Percentiles rank a stretch among this genome's conserved stretches.
Conservation (phyloP, 2,329 filamentous ascomycete species). For the Phaeophleospora eucalypticola region DNA sequence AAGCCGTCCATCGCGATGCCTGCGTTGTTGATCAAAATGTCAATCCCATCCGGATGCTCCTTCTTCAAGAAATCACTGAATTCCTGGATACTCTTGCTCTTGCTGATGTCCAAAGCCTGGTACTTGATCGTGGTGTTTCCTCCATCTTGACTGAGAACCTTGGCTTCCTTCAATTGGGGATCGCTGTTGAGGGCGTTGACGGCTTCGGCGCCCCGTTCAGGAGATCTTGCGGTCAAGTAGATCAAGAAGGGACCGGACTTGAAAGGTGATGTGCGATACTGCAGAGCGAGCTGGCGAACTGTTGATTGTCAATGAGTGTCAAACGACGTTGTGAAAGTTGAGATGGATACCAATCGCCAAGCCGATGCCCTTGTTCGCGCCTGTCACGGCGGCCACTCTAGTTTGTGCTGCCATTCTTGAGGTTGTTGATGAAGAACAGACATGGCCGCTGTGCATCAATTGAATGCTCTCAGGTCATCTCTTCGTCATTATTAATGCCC, state of each 20-base stretch:
- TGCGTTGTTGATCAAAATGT: constrained; percentile 54
- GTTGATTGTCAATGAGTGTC: constrained; percentile 3
- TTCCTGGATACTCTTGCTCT: constrained; percentile 40
- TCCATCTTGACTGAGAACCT: constrained; percentile 41
- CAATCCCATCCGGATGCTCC: constrained; percentile 47
- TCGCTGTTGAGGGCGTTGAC: constrained; percentile 43
- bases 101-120: constrained; percentile 47
- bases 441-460: neutral
- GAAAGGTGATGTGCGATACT: constrained; percentile 49
- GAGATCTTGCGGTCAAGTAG: constrained; percentile 52
- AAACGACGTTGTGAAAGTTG: neutral
- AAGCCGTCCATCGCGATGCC: constrained; percentile 35
- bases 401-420: constrained; percentile 25
- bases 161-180: constrained; percentile 43
- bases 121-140: constrained; percentile 47
- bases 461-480: neutral
- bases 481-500: constrained; percentile 3
- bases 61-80: constrained; percentile 42
- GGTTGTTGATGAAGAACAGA: neutral
- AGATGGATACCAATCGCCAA: constrained; percentile 41
- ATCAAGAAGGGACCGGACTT: constrained; percentile 49
- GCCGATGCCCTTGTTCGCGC: constrained; percentile 53
- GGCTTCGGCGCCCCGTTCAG: constrained; percentile 46
- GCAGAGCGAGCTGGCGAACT: constrained; percentile 52
- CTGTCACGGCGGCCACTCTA: constrained; percentile 52